These are phyloP conservation scores for Xylaria sp. DNA, from an alignment of 2,329 filamentous ascomycete genomes.

Conservation along the genomic window DNA sequence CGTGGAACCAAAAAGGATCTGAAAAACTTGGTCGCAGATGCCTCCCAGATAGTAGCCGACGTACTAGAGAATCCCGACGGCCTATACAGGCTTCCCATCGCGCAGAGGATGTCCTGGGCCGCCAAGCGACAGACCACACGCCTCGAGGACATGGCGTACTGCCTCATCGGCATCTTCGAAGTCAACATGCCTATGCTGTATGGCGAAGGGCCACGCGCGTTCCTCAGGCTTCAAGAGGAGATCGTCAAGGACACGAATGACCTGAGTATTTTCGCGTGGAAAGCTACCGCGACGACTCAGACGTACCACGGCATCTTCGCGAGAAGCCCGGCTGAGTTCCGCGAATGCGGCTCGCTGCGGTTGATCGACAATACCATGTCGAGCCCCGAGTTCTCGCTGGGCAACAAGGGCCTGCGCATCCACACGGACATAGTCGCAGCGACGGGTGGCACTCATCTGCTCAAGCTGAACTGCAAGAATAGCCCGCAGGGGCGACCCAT, in stretches of 20 bases:
- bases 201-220: constrained; percentile 45
- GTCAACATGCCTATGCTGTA: constrained; percentile 48
- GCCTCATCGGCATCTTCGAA: constrained; percentile 47
- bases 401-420: constrained; percentile 3
- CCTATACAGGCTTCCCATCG: constrained; percentile 25
- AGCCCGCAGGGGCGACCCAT: not conserved
- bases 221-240: constrained; percentile 30
- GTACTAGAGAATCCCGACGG: not conserved
- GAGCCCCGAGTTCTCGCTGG: constrained; percentile 2
- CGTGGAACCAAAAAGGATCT: constrained; percentile 1
- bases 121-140: constrained; percentile 40
- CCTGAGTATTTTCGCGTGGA: constrained; percentile 19
- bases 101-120: constrained; percentile 47
- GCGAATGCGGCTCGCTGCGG: not conserved
- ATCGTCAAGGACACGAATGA: constrained; percentile 11
- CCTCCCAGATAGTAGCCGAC: not conserved
- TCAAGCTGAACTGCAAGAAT: constrained; percentile 4
- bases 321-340: constrained; percentile 1
- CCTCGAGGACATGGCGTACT: constrained; percentile 46
- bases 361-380: constrained; percentile 2
- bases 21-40: constrained; percentile 5
- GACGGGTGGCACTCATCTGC: not conserved
- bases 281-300: not conserved
- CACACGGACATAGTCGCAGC: not conserved
- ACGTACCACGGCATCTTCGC: constrained; percentile 11